phyloP scores from a whole-genome alignment of 768 basidiomycete species.

The Phlebiopsis gigantea region DNA sequence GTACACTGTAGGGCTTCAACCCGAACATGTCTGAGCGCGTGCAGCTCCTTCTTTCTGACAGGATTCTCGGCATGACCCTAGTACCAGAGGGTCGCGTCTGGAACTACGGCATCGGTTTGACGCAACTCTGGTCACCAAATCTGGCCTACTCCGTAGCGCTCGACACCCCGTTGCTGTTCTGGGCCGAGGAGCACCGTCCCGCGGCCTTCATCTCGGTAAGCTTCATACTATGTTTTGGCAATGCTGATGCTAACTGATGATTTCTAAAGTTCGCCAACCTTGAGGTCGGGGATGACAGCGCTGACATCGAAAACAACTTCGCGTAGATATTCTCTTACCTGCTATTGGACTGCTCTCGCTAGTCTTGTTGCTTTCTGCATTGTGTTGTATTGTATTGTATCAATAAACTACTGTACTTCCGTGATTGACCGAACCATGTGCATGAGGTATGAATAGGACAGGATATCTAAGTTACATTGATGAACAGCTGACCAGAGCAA shows the following conservation, averaged over 20 bases:
- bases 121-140: conserved; percentile 84
- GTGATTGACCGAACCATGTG: not conserved
- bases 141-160: conserved; percentile 78
- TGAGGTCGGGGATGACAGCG: conserved; percentile 87
- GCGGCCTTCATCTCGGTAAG: conserved; percentile 89
- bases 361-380: conserved; percentile 11
- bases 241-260: not conserved
- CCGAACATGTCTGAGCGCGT: conserved; percentile 98
- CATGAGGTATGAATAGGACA: conserved; percentile 1
- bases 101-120: conserved; percentile 95
- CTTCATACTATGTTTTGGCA: not conserved
- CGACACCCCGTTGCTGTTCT: conserved; percentile 93
- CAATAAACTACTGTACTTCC: conserved; percentile 12
- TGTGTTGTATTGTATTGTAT: conserved; percentile 13
- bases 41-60: conserved; percentile 88
- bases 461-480: conserved; percentile 4
- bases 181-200: conserved; percentile 93
- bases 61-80: conserved; percentile 92
- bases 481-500: conserved; percentile 4
- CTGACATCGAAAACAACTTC: conserved; percentile 94
- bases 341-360: conserved; percentile 9
- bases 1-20: conserved; percentile 72
- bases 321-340: conserved; percentile 42
- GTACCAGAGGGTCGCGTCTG: conserved; percentile 93
- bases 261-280: conserved; percentile 73